phyloP scores from a whole-genome alignment of 768 basidiomycete genomes.

The Mycena olivaceomarginata region DNA sequence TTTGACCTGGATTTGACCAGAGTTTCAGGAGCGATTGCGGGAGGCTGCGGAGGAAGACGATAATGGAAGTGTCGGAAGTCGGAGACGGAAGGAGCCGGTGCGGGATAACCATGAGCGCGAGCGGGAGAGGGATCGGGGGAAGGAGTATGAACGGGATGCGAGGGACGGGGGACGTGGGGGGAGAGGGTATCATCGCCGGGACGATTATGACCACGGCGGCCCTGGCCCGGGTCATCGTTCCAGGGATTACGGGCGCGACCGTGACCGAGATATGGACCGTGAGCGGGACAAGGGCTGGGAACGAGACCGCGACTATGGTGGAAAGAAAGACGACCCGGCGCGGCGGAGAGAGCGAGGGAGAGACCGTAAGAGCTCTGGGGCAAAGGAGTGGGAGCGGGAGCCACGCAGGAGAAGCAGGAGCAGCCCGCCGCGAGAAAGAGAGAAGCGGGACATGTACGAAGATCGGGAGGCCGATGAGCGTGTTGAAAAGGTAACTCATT shows the following conservation, averaged over 20 bases:
- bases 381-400: slow-evolving; percentile 67
- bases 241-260: slow-evolving; percentile 52
- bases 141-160: slow-evolving; percentile 54
- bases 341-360: slow-evolving; percentile 59
- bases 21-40: slow-evolving; percentile 82
- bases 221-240: slow-evolving; percentile 52
- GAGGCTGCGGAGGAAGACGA: slow-evolving; percentile 89
- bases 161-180: slow-evolving; percentile 48
- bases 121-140: slow-evolving; percentile 61
- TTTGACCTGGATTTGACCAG: slow-evolving; percentile 13
- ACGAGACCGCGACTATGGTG: slow-evolving; percentile 56
- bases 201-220: slow-evolving; percentile 46
- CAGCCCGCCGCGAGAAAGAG: slow-evolving; percentile 60
- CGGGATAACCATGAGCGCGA: slow-evolving; percentile 70
- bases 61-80: slow-evolving; percentile 82
- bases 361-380: slow-evolving; percentile 63
- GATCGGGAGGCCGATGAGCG: slow-evolving; percentile 73
- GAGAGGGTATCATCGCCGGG: slow-evolving; percentile 46
- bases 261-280: slow-evolving; percentile 62
- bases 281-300: slow-evolving; percentile 60
- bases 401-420: slow-evolving; percentile 74
- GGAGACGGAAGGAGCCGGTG: slow-evolving; percentile 86
- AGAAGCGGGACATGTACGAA: slow-evolving; percentile 71
- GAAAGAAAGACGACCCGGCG: slow-evolving; percentile 62
- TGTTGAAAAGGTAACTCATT: slow-evolving; percentile 75